phyloP scores from a whole-genome alignment of 768 basidiomycete genomes.

The Erythrobasidium yunnanense region DNA sequence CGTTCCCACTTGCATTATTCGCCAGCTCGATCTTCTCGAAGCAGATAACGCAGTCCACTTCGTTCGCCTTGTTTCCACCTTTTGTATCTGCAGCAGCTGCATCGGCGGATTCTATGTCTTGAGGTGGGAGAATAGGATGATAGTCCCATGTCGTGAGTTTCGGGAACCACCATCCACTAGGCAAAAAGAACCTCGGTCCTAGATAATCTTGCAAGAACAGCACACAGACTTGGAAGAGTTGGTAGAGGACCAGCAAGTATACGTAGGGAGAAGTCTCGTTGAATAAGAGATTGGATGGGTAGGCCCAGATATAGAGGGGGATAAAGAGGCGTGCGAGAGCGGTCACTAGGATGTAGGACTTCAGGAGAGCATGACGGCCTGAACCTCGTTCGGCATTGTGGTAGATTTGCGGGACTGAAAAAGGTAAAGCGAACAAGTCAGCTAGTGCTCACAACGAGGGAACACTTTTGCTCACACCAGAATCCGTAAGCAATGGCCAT shows the following conservation, averaged over 20 bases:
- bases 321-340: slow-evolving; percentile 33
- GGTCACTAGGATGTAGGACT: slow-evolving; percentile 34
- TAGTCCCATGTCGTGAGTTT: slow-evolving; percentile 32
- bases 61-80: not conserved
- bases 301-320: slow-evolving; percentile 36
- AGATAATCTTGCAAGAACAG: slow-evolving; percentile 33
- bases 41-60: slow-evolving; percentile 35
- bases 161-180: not conserved
- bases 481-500: slow-evolving; percentile 30
- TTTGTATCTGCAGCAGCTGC: not conserved
- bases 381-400: slow-evolving; percentile 35
- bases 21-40: slow-evolving; percentile 31
- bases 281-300: slow-evolving; percentile 33
- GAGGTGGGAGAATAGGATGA: slow-evolving; percentile 27
- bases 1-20: slow-evolving; percentile 4
- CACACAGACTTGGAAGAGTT: slow-evolving; percentile 24
- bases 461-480: slow-evolving; percentile 29
- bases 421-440: not conserved
- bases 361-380: slow-evolving; percentile 30
- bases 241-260: slow-evolving; percentile 32
- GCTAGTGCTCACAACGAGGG: not conserved
- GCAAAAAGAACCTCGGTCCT: slow-evolving; percentile 35
- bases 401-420: slow-evolving; percentile 36
- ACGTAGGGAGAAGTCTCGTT: slow-evolving; percentile 32
- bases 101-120: slow-evolving; percentile 18